Conservation (phyloP, 2,329 filamentous ascomycete species). For the Ciborinia camelliae region DNA sequence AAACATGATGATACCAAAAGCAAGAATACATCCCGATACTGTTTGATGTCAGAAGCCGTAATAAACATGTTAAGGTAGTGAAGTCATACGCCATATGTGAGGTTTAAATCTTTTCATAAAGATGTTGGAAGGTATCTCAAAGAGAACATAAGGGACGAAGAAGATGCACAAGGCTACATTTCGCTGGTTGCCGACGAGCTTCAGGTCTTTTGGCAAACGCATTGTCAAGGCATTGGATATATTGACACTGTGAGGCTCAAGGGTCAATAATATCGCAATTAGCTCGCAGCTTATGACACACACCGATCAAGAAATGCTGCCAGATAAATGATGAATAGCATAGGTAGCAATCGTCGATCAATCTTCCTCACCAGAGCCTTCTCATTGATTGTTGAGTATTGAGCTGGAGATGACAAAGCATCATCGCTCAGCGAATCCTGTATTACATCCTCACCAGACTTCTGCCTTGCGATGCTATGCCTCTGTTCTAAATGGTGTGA, state of each 20-base stretch:
- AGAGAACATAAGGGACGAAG: conserved; percentile 70
- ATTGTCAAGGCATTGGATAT: conserved; percentile 9
- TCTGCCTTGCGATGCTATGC: too few relatives aligned
- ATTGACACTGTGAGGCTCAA: background rate
- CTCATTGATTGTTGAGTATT: background rate
- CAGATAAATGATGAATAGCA: conserved; percentile 7
- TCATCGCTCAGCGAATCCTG: too few relatives aligned
- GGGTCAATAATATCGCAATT: too few relatives aligned
- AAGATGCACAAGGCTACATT: conserved; percentile 60
- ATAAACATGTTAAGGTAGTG: background rate
- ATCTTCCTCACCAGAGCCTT: background rate
- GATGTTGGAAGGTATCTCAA: conserved; percentile 69
- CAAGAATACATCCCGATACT: conserved; percentile 12
- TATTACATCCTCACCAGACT: too few relatives aligned
- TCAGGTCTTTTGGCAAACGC: conserved; percentile 2
- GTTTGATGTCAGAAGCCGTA: background rate
- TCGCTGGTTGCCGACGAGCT: background rate
- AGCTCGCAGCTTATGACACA: too few relatives aligned
- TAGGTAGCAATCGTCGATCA: conserved; percentile 5
- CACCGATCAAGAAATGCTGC: conserved; percentile 12
- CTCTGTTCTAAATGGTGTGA: too few relatives aligned
- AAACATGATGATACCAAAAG: conserved; percentile 1
- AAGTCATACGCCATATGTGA: conserved; percentile 1
- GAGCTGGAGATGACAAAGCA: too few relatives aligned
- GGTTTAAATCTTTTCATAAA: conserved; percentile 64